Base-by-base conservation (phyloP, 129 eudicot species). In the Scalesia atractyloides region DNA sequence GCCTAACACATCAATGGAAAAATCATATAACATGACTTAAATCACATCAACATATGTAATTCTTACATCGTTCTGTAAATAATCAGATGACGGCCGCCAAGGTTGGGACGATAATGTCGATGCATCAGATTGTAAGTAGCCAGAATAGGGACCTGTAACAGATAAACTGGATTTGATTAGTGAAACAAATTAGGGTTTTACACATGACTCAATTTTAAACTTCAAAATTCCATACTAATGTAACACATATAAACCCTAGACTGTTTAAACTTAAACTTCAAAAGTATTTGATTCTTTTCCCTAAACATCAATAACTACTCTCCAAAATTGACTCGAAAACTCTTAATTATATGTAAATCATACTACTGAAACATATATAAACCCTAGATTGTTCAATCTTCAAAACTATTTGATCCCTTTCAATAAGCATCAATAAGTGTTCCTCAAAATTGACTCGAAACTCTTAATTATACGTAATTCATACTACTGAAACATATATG, bases 31-130 rank as follows among this genome's bases (percentile, higher is more conserved):
- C 52, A 14, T 59, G 54, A 69, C 46, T 3, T 41, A 41, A 39
- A 41, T 3, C 10, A 7, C 46, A 43, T 34, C 46, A 26, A 67
- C 14, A 19, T 33, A 69, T 30, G 36, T 5, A 43, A 50, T 36
- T 16, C 96, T 88, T 77, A 86, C 96, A 83, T 88, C 96, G 56
- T 77, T 86, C 4, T 77, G 81, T 30, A 76, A 22, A 30, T 64
- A 76, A 69, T 82, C 84, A n/a, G 84, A 68, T 18, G 85, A 74
- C 36, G 84, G 51, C 82, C 76, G 68, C 47, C 64, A 69, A 52
- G 76, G 76, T 50, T 69, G 84, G 59, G 81, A 64, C 5, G 79
- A 26, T 8, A 85, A 57, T 30, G 78, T 59, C 46, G 91, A 80
- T 41, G 83, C 50, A 69, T 84, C 86, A 54, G 91, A 79, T 44